Evolutionary conservation across 2,329 filamentous ascomycete species (phyloP).

Genomic region (Emydomyces testavorans): DNA sequence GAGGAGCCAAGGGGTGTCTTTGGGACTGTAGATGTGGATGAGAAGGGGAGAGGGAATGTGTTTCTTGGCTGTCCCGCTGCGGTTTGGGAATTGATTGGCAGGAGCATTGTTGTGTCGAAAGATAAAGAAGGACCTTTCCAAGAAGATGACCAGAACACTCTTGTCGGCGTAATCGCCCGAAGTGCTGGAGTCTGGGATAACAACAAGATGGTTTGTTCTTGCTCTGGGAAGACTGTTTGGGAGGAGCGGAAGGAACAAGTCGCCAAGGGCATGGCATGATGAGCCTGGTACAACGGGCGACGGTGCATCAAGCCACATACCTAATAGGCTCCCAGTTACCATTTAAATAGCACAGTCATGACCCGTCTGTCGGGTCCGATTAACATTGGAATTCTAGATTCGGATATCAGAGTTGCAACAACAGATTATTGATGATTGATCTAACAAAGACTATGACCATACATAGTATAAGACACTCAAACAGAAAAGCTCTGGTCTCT

Average conservation of each 20-base stretch:
- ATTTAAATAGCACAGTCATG: no score
- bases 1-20: constrained; percentile 51
- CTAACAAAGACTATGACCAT: no score
- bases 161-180: constrained; percentile 86
- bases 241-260: constrained; percentile 88
- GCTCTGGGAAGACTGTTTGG: constrained; percentile 96
- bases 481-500: not conserved
- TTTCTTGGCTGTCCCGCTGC: constrained; percentile 75
- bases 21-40: constrained; percentile 62
- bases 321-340: no score
- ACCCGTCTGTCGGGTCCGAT: not conserved
- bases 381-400: constrained; percentile 1
- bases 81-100: constrained; percentile 93
- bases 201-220: constrained; percentile 95
- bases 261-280: constrained; percentile 73
- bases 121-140: constrained; percentile 49
- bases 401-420: not conserved
- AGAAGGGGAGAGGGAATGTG: constrained; percentile 62
- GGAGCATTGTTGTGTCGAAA: constrained; percentile 76
- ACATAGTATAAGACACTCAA: not conserved
- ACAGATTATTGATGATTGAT: no score
- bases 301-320: constrained; percentile 4
- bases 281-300: not conserved
- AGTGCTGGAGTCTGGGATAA: constrained; percentile 99
- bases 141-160: constrained; percentile 67